These are phyloP conservation scores for Chrysoporthe cubensis DNA, from an alignment of 2,329 filamentous ascomycete genomes.

Conservation along the genomic window DNA sequence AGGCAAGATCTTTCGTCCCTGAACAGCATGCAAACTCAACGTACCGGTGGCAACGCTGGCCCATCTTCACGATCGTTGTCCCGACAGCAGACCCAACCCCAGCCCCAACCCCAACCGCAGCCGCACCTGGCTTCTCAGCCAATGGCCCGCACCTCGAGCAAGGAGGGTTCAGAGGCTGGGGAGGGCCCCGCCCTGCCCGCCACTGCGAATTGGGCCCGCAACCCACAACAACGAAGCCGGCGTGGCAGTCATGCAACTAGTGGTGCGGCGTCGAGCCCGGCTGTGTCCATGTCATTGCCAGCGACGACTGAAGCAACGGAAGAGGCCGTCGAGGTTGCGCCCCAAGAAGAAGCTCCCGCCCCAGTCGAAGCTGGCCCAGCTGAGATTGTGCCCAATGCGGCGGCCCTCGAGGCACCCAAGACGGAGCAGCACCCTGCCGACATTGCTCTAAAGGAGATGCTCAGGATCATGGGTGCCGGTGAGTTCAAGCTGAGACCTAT, in stretches of 20 bases:
- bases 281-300: constrained; percentile 64
- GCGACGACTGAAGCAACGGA: constrained; percentile 55
- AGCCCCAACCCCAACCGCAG: constrained; percentile 41
- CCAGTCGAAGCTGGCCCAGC: constrained; percentile 31
- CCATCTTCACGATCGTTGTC: constrained; percentile 58
- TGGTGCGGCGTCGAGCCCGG: constrained; percentile 80
- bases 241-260: constrained; percentile 81
- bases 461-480: constrained; percentile 29
- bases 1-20: constrained; percentile 92
- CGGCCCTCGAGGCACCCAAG: constrained; percentile 8
- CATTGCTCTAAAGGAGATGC: constrained; percentile 24
- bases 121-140: constrained; percentile 52
- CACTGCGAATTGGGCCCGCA: constrained; percentile 89
- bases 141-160: constrained; percentile 80
- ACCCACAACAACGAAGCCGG: constrained; percentile 67
- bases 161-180: constrained; percentile 72
- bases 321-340: constrained; percentile 45
- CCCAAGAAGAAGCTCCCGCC: constrained; percentile 40
- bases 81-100: constrained; percentile 48
- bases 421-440: constrained; percentile 19
- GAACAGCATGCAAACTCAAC: constrained; percentile 71
- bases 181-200: constrained; percentile 91
- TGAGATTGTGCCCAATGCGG: not conserved
- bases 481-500: constrained; percentile 21
- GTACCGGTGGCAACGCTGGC: constrained; percentile 46